Base-by-base conservation (phyloP, 768 basidiomycete genomes). In the Lepiota venenata region DNA sequence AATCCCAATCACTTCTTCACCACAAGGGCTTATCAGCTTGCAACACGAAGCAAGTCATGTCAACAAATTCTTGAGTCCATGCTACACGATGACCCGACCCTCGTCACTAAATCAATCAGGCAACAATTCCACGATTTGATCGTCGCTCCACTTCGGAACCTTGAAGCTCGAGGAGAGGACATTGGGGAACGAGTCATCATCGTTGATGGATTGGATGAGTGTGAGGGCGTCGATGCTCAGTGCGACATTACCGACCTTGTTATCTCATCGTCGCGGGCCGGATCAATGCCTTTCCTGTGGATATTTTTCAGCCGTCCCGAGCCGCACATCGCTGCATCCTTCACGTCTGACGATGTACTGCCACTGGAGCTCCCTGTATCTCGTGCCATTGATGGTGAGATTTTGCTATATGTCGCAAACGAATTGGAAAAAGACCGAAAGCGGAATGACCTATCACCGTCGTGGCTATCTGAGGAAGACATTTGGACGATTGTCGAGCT, bases 271-370 rank as follows among this genome's bases (percentile, higher is more conserved):
- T 2, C 5, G 3, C 25, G 5, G 5, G 25, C 25, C 14, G 32
- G 15, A 3, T 25, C 40, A 1, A 44, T 32, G 1, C 50, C 32
- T 6, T 35, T 44, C 16, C 27, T 37, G 14, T 51, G 50, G 50
- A 14, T 43, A 4, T 39, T 51, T 29, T 32, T 38, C n/a, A 51
- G 50, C 37, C 50, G 42, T 1, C 50, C 50, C 4, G 50, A 51
- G 21, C 16, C 40, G 1, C 42, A 42, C 27, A 51, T 51, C 18
- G 20, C 37, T 11, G 6, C 1, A 16, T 22, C 16, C 2, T 42
- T 51, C n/a, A 15, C 6, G n/a, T 51, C 16, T 7, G 40, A 27
- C 0, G 4, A 29, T 8, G 25, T 43, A 35, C 35, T 14, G 16
- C 4, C 14, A 16, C 8, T 51, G 7, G 50, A 51, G 12, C 40